phyloP scores from a whole-genome alignment of 257 asterid genomes.

The Lavandula angustifolia region DNA sequence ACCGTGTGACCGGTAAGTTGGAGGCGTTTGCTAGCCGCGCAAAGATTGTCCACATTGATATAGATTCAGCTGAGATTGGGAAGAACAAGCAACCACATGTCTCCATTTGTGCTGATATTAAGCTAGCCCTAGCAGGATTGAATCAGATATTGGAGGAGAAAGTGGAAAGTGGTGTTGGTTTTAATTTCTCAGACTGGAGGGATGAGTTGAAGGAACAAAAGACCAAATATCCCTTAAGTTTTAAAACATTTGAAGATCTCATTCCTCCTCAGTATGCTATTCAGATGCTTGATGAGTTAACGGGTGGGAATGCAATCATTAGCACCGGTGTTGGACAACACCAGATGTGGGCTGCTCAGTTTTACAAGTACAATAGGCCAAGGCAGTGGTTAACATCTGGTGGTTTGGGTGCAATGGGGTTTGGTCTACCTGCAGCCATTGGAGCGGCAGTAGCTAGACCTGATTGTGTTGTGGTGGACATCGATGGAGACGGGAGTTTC shows the following conservation, averaged over 20 bases:
- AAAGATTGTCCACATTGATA: conserved; percentile 83
- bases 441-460: conserved; percentile 89
- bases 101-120: conserved; percentile 69
- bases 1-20: conserved; percentile 79
- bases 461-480: conserved; percentile 67
- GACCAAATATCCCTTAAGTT: conserved; percentile 51
- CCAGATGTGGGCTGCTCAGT: conserved; percentile 94
- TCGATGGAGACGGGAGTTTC: conserved; percentile 92
- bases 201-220: conserved; percentile 63
- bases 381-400: conserved; percentile 79
- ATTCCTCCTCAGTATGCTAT: conserved; percentile 86
- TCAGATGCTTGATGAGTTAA: conserved; percentile 70
- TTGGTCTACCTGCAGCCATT: conserved; percentile 83
- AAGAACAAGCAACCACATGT: conserved; percentile 82
- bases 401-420: conserved; percentile 87
- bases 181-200: conserved; percentile 69
- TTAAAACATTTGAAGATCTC: conserved; percentile 58
- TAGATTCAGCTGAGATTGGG: conserved; percentile 81
- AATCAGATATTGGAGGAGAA: conserved; percentile 51
- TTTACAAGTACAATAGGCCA: conserved; percentile 69
- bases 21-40: conserved; percentile 87
- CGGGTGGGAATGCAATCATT: conserved; percentile 67
- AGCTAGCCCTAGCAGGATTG: conserved; percentile 55
- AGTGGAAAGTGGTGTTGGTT: conserved; percentile 24
- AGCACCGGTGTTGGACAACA: conserved; percentile 91